A percentile compares a stretch with the other conserved stretches of the same genome.
Evolutionary conservation across 2,329 filamentous ascomycete species (phyloP).

Genomic region (Phaeosphaeriaceae sp.): DNA sequence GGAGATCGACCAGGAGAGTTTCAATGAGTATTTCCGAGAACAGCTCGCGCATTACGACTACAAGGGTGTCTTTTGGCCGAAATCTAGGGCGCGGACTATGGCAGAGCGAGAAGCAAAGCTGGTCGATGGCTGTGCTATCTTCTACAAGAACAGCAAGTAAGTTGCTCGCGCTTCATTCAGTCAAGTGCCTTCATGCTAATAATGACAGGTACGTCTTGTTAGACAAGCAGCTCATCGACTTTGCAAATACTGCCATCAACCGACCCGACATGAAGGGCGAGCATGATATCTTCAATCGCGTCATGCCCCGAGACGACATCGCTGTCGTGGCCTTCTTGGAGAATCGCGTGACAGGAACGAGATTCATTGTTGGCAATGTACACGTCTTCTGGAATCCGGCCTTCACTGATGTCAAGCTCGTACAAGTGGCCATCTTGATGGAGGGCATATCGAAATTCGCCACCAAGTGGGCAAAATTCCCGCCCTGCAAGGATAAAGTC

Average conservation of each 20-base stretch:
- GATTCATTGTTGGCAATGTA: constrained; percentile 90
- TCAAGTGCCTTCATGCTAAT: constrained; percentile 16
- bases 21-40: constrained; percentile 90
- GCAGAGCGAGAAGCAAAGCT: constrained; percentile 82
- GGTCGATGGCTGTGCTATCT: constrained; percentile 97
- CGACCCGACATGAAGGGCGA: constrained; percentile 96
- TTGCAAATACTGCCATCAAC: constrained; percentile 90
- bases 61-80: constrained; percentile 92
- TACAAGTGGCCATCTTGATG: constrained; percentile 95
- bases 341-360: constrained; percentile 86
- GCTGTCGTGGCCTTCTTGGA: constrained; percentile 92
- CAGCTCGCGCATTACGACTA: constrained; percentile 87
- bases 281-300: constrained; percentile 96
- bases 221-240: constrained; percentile 94
- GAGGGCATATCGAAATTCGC: constrained; percentile 87
- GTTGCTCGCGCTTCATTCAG: constrained; percentile 15
- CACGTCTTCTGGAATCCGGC: constrained; percentile 95
- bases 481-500: constrained; percentile 81
- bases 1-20: constrained; percentile 90
- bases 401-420: constrained; percentile 91
- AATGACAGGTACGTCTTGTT: constrained; percentile 74
- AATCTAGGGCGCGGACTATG: constrained; percentile 91
- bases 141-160: constrained; percentile 90
- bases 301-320: constrained; percentile 98
- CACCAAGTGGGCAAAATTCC: constrained; percentile 82